Conservation (phyloP, 768 basidiomycete species). For the Lentinula raphanica region DNA sequence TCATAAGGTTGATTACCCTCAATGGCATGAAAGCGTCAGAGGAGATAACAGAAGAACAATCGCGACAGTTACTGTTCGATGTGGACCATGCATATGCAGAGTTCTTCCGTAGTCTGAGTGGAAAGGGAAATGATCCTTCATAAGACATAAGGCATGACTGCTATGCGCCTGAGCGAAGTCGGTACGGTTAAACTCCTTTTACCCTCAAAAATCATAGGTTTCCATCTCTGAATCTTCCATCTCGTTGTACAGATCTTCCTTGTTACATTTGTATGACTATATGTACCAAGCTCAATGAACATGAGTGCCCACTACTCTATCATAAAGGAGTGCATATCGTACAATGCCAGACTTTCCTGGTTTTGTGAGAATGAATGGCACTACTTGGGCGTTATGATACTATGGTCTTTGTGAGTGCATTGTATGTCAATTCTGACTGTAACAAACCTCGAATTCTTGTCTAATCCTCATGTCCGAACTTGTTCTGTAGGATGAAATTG, state of each 20-base stretch:
- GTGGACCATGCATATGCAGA: slow-evolving; percentile 95
- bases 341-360: background rate
- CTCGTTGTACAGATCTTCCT: no score
- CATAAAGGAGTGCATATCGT: background rate
- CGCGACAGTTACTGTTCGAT: slow-evolving; percentile 93
- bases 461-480: no score
- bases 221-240: no score
- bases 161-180: no score
- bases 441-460: no score
- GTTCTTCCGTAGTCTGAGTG: slow-evolving; percentile 75
- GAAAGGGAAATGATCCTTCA: slow-evolving; percentile 7
- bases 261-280: no score
- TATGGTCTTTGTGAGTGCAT: no score
- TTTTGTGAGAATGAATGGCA: background rate
- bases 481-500: no score
- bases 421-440: no score
- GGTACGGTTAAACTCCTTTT: no score
- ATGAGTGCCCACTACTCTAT: background rate
- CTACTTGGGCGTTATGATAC: background rate
- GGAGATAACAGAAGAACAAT: slow-evolving; percentile 92
- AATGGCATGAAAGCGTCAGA: slow-evolving; percentile 98
- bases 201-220: no score
- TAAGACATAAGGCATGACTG: background rate
- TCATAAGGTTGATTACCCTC: slow-evolving; percentile 82
- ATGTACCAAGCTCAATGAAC: background rate